These are phyloP conservation scores for Verticillium nubilum DNA, from an alignment of 2,329 filamentous ascomycete genomes.

Conservation along the genomic window DNA sequence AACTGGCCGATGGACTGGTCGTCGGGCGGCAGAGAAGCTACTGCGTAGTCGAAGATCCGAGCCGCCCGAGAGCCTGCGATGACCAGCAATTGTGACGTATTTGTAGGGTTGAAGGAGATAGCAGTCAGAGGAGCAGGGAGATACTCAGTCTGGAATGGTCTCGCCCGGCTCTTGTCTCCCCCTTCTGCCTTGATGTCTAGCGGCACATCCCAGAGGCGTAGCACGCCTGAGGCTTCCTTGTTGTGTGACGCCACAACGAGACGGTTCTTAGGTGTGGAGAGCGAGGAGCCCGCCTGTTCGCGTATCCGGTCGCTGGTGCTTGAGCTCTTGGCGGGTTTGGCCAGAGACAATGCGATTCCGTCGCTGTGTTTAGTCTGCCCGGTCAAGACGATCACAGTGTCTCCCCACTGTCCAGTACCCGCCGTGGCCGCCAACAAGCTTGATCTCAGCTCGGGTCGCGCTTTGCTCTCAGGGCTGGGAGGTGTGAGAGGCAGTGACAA, in stretches of 20 bases:
- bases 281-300: conserved; percentile 2
- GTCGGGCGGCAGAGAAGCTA: conserved; percentile 45
- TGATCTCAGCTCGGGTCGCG: conserved; percentile 44
- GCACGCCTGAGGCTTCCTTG: conserved; percentile 50
- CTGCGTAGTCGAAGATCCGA: conserved; percentile 57
- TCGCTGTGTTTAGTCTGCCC: conserved; percentile 49
- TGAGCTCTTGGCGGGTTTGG: conserved; percentile 31
- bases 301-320: conserved; percentile 6
- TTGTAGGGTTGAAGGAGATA: conserved; percentile 56
- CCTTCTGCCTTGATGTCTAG: conserved; percentile 34
- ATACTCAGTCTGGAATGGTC: conserved; percentile 57
- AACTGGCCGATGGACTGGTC: conserved; percentile 45
- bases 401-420: conserved; percentile 59
- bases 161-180: conserved; percentile 19
- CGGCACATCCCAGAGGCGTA: conserved; percentile 54
- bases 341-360: conserved; percentile 49
- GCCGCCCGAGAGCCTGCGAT: conserved; percentile 51
- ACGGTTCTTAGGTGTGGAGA: conserved; percentile 19
- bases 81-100: conserved; percentile 52
- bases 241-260: conserved; percentile 57
- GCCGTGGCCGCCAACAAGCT: conserved; percentile 47
- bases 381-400: conserved; percentile 47
- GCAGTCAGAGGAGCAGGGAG: conserved; percentile 47
- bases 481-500: conserved; percentile 56
- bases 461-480: conserved; percentile 55